phyloP scores from a whole-genome alignment of 2,329 filamentous ascomycete species.

The Gyromitra esculenta region DNA sequence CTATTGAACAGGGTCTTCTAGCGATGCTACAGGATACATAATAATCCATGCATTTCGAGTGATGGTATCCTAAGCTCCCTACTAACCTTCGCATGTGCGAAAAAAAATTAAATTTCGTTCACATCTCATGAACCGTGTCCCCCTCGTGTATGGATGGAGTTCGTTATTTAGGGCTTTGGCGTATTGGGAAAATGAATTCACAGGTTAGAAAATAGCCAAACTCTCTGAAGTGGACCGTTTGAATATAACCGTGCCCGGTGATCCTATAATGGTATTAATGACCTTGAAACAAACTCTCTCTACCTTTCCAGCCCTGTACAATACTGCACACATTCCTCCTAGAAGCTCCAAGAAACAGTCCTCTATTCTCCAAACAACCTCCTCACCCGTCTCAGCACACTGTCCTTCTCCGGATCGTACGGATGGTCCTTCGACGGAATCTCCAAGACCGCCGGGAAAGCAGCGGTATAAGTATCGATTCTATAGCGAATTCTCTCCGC shows the following conservation, averaged over 20 bases:
- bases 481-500: slow-evolving; percentile 91
- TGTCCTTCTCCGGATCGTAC: slow-evolving; percentile 99
- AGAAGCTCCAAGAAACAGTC: not conserved
- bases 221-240: slow-evolving; percentile 16
- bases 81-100: not conserved
- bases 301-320: slow-evolving; percentile 16
- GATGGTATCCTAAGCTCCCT: not conserved
- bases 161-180: slow-evolving; percentile 17
- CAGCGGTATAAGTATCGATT: slow-evolving; percentile 90
- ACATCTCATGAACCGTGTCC: not conserved
- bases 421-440: slow-evolving; percentile 99
- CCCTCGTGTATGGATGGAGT: slow-evolving; percentile 9
- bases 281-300: slow-evolving; percentile 10
- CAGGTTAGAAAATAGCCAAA: not conserved
- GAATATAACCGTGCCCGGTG: not conserved
- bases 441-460: slow-evolving; percentile 95
- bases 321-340: not conserved
- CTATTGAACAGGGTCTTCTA: not conserved
- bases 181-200: slow-evolving; percentile 27
- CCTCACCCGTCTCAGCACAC: slow-evolving; percentile 86
- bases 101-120: not conserved
- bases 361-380: slow-evolving; percentile 71
- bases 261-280: slow-evolving; percentile 42
- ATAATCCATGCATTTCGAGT: not conserved
- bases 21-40: slow-evolving; percentile 11